phyloP scores from a whole-genome alignment of 306 rosid species.

The Pyrus bretschneideri region DNA sequence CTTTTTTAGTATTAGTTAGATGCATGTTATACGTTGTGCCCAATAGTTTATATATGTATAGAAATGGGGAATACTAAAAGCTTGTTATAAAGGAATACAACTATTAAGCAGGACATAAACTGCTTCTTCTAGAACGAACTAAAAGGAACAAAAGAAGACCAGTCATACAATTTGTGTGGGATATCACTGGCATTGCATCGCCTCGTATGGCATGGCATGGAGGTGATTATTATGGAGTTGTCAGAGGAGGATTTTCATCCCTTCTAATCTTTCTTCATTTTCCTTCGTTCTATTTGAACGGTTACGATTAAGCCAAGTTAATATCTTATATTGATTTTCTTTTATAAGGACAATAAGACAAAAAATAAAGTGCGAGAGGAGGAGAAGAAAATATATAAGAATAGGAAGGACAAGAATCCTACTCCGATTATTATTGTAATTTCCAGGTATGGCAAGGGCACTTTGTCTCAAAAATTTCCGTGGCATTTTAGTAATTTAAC shows the following conservation, averaged over 20 bases:
- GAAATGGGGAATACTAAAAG: not conserved
- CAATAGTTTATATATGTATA: too few relatives aligned
- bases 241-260: too few relatives aligned
- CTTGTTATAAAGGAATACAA: slow-evolving; percentile 26
- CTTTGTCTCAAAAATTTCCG: not conserved
- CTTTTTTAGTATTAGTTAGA: too few relatives aligned
- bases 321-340: too few relatives aligned
- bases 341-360: too few relatives aligned
- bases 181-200: not conserved
- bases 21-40: too few relatives aligned
- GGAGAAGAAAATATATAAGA: too few relatives aligned
- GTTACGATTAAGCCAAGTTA: too few relatives aligned
- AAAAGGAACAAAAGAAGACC: slow-evolving; percentile 13
- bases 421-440: not conserved
- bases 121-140: slow-evolving; percentile 26
- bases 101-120: slow-evolving; percentile 48
- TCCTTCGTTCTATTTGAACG: too few relatives aligned
- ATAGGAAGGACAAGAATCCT: too few relatives aligned
- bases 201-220: not conserved
- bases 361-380: too few relatives aligned
- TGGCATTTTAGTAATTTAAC: slow-evolving; percentile 3
- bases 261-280: too few relatives aligned
- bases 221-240: not conserved
- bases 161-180: slow-evolving; percentile 21
- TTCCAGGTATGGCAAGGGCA: not conserved